A percentile compares a stretch with the other conserved stretches of the same genome.
phyloP scores from a whole-genome alignment of 805 yeast species.

The Teunomyces panamensis region DNA sequence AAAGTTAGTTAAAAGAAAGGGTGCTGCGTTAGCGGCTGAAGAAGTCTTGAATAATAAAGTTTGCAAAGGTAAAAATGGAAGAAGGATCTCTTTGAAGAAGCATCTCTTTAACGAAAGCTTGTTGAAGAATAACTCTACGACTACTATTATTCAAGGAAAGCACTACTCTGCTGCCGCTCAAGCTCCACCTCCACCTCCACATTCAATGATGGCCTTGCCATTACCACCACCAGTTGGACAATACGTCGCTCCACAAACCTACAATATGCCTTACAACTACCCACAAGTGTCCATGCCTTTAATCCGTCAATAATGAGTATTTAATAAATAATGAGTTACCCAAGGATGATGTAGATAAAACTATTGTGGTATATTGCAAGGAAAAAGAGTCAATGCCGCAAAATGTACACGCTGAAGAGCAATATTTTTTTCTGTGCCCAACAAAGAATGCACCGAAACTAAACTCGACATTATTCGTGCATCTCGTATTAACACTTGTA shows the following conservation, averaged over 20 bases:
- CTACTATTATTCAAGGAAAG: background rate
- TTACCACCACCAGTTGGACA: constrained; percentile 4
- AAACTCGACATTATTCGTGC: background rate
- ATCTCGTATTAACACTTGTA: background rate
- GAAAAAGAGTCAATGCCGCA: background rate
- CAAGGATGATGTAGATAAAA: background rate
- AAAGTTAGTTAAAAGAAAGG: constrained; percentile 31
- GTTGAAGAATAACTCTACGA: constrained; percentile 4
- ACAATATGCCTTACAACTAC: constrained; percentile 2
- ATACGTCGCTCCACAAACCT: constrained; percentile 4
- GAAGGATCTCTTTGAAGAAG: constrained; percentile 37
- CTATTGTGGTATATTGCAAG: background rate
- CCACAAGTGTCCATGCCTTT: constrained; percentile 8
- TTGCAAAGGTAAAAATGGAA: constrained; percentile 43
- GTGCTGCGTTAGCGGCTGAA: constrained; percentile 27
- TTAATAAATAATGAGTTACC: background rate
- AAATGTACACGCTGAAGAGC: background rate
- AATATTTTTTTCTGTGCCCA: background rate
- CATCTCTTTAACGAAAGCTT: constrained; percentile 15
- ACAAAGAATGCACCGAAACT: background rate
- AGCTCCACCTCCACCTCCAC: constrained; percentile 4
- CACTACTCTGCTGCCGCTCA: background rate
- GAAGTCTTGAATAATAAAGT: constrained; percentile 43
- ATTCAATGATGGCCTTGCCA: constrained; percentile 2
- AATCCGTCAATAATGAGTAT: constrained; percentile 7